phyloP scores from a whole-genome alignment of 352 stramenopile genomes.

The Phytopythium boreale region DNA sequence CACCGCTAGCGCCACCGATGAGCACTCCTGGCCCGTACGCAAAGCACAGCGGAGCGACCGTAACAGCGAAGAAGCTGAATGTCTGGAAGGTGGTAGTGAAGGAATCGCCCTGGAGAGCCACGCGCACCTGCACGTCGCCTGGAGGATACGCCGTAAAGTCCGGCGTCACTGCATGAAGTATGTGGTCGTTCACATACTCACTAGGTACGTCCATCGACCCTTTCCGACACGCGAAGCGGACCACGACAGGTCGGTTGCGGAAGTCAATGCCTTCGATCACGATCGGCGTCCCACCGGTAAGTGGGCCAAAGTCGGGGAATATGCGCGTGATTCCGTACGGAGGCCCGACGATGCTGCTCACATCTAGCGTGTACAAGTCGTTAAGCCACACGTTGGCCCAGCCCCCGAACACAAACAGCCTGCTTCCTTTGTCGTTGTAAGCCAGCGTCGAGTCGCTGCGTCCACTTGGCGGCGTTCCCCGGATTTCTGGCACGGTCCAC shows the following conservation, averaged over 20 bases:
- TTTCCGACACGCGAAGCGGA: constrained; percentile 91
- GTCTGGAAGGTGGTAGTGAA: constrained; percentile 93
- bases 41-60: constrained; percentile 81
- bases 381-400: constrained; percentile 95
- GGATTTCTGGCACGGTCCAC: constrained; percentile 83
- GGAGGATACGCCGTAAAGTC: constrained; percentile 89
- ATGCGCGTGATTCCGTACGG: constrained; percentile 94
- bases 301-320: constrained; percentile 86
- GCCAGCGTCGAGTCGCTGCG: constrained; percentile 92
- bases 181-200: constrained; percentile 88
- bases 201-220: constrained; percentile 89
- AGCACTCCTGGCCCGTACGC: constrained; percentile 93
- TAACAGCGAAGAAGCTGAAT: constrained; percentile 95
- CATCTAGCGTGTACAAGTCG: constrained; percentile 91
- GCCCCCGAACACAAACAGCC: constrained; percentile 93
- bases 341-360: constrained; percentile 93
- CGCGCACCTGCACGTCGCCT: constrained; percentile 85
- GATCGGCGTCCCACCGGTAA: constrained; percentile 89
- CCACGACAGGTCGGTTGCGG: constrained; percentile 57
- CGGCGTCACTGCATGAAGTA: constrained; percentile 84
- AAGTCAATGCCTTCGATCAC: constrained; percentile 94
- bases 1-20: constrained; percentile 65
- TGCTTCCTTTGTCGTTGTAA: constrained; percentile 91
- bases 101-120: constrained; percentile 90
- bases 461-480: constrained; percentile 78